Percentiles rank a stretch among this genome's conserved stretches.
Evolutionary conservation across 192 early-diverging fungal genomes (phyloP).

Genomic region (Entrophospora sp.): DNA sequence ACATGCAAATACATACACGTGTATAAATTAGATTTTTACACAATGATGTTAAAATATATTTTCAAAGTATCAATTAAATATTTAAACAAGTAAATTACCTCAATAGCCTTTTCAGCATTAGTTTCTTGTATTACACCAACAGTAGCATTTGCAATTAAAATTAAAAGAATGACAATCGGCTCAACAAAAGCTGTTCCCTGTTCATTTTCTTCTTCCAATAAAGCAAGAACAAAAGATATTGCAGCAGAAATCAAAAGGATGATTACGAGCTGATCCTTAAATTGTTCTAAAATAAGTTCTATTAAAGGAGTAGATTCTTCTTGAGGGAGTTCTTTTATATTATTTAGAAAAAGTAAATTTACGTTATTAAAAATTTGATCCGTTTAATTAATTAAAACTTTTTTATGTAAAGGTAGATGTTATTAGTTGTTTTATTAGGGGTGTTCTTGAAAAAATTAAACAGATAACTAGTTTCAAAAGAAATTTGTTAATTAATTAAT

Average conservation of each 20-base stretch:
- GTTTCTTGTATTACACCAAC: constrained; percentile 96
- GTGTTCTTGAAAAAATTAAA: not conserved
- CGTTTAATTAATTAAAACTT: not conserved
- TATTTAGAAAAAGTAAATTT: not conserved
- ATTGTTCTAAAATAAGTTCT: constrained; percentile 92
- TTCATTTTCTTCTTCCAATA: constrained; percentile 65
- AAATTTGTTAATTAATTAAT: not conserved
- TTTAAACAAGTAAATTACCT: constrained; percentile 57
- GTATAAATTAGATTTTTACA: too few relatives aligned
- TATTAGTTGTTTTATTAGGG: not conserved
- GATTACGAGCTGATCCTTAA: constrained; percentile 96
- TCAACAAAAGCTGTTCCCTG: constrained; percentile 90
- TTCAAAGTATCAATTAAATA: too few relatives aligned
- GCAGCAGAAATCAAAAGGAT: constrained; percentile 87
- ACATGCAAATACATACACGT: too few relatives aligned
- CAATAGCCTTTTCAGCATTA: constrained; percentile 95
- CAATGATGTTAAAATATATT: too few relatives aligned
- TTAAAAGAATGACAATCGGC: constrained; percentile 94
- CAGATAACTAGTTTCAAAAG: not conserved
- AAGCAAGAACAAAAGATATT: constrained; percentile 88
- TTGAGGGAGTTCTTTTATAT: constrained; percentile 88
- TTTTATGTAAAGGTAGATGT: not conserved
- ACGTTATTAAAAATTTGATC: not conserved
- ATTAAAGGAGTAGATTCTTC: constrained; percentile 86
- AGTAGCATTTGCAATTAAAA: constrained; percentile 94